A percentile compares a stretch with the other conserved stretches of the same genome.
Conservation (phyloP, 2,329 filamentous ascomycete genomes). For the Alternaria brassicicola region DNA sequence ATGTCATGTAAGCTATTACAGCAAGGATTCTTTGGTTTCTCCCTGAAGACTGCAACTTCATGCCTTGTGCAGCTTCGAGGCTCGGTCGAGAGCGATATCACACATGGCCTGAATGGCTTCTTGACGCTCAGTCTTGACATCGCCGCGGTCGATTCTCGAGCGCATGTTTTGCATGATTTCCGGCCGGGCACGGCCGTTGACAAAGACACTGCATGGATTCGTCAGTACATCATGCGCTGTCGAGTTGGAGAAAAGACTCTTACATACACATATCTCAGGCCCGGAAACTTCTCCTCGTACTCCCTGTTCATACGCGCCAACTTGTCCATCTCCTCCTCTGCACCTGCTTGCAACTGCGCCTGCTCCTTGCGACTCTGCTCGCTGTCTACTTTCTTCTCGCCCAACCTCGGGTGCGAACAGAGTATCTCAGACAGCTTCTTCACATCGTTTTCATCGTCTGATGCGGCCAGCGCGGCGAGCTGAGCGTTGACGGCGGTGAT, state of each 20-base stretch:
- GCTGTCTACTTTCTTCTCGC: slow-evolving; percentile 81
- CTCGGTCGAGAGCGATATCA: slow-evolving; percentile 83
- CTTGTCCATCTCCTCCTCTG: slow-evolving; percentile 60
- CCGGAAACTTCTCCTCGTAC: slow-evolving; percentile 82
- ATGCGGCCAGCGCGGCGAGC: slow-evolving; percentile 55
- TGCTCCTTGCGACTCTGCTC: slow-evolving; percentile 82
- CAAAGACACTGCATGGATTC: slow-evolving; percentile 68
- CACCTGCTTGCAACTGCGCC: slow-evolving; percentile 67
- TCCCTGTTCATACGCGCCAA: slow-evolving; percentile 71
- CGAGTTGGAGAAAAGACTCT: neutral
- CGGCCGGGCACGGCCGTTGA: slow-evolving; percentile 76
- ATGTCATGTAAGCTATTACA: too few relatives aligned
- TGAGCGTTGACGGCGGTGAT: slow-evolving; percentile 69
- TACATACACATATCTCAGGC: slow-evolving; percentile 76
- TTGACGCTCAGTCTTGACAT: slow-evolving; percentile 70
- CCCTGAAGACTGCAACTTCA: neutral
- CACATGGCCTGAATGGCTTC: slow-evolving; percentile 88
- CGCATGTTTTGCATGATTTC: slow-evolving; percentile 85
- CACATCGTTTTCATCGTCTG: slow-evolving; percentile 54
- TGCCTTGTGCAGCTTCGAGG: slow-evolving; percentile 58
- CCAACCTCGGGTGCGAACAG: slow-evolving; percentile 81
- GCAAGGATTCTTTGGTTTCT: neutral
- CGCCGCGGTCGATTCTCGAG: slow-evolving; percentile 69
- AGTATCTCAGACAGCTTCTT: slow-evolving; percentile 73
- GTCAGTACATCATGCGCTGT: neutral